Base-by-base conservation (phyloP, 2,329 filamentous ascomycete genomes). In the Atkinsonella hypoxylon region DNA sequence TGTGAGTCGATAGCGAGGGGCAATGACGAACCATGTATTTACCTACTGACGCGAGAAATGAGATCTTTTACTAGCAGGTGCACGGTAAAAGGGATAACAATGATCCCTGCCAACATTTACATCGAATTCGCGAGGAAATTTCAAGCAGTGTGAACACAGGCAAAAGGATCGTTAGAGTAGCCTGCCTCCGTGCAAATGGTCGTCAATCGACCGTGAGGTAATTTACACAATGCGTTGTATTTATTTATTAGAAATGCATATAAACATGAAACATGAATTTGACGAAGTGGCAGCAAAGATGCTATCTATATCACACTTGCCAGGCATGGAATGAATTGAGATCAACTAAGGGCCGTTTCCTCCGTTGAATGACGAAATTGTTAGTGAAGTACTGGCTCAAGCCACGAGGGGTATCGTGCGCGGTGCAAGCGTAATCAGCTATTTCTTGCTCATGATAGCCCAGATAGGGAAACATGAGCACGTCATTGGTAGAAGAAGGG, bases 401-500 rank as follows among this genome's bases (percentile, higher is more conserved):
- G 36, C 47, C 38, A 41, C 39, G 38, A 42, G 38, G 38, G 36
- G 47, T 26, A 20, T 41, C 15, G 17, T 32, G 49, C 53, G 53
- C 51, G 49, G 51, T 53, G 53, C 48, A 40, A 26, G 47, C 51
- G 53, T 51, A 50, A 53, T 51, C 47, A 40, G 41, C 34, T 42
- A 45, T 47, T 13, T 43, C 38, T 45, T 32, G 48, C 42, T 17
- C 18, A 45, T 20, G 31, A 48, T 32, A 47, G 45, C 30, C 31
- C n/a, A 18, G 26, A 41, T 8, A 20, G 22, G 13, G n/a, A 15
- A 26, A 18, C 20, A 15, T 31, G 2, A 48, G 49, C 45, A 32
- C 30, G 9, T 45, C 44, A 48, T 52, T 49, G 53, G 50, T 26
- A 15, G 40, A 31, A 11, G 34, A 13, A 22, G 36, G 40, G 38